Conservation (phyloP, 2,329 filamentous ascomycete species). For the Alternaria conjuncta region DNA sequence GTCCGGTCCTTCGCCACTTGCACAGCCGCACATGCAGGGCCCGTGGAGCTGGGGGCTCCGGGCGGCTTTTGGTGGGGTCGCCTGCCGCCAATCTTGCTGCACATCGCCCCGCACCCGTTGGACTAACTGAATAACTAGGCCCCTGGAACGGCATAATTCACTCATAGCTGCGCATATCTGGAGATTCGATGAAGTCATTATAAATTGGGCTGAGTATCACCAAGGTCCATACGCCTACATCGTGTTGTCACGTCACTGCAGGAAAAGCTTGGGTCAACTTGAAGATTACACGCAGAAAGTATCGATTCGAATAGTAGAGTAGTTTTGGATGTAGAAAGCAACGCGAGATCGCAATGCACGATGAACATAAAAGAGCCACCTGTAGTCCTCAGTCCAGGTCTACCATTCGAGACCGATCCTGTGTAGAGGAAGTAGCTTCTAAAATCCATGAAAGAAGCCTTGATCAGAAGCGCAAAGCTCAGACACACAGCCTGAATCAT, state of each 20-base stretch:
- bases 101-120: background rate
- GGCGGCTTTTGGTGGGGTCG: conserved; percentile 11
- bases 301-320: background rate
- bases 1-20: conserved; percentile 9
- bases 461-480: too few species aligned
- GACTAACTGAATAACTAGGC: background rate
- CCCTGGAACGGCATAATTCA: background rate
- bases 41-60: background rate
- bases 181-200: background rate
- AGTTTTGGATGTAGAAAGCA: background rate
- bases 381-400: too few species aligned
- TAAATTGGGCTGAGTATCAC: background rate
- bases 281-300: background rate
- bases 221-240: background rate
- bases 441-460: too few species aligned
- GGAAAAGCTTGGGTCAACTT: background rate
- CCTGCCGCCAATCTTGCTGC: conserved; percentile 4
- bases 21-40: conserved; percentile 16
- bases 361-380: too few species aligned
- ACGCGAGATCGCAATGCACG: too few species aligned
- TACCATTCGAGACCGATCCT: too few species aligned
- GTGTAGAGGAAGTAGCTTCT: too few species aligned
- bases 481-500: too few species aligned
- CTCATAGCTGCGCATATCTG: background rate
- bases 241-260: background rate